Conservation (phyloP, 345 rosid species). For the Cardamine occulta region DNA sequence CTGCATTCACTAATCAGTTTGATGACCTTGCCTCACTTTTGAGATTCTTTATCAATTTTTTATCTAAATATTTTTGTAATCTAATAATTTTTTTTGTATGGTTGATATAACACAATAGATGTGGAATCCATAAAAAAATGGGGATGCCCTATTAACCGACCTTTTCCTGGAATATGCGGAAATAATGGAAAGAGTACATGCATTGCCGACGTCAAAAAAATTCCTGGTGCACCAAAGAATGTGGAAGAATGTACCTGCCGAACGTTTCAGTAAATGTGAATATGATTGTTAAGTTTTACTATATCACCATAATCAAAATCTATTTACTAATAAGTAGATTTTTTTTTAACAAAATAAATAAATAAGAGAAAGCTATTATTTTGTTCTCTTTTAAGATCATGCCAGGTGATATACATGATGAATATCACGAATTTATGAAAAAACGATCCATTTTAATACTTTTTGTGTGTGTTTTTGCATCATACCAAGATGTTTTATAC, state of each 20-base stretch:
- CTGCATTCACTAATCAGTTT: no score
- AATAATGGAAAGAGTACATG: not conserved
- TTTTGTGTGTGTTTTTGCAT: no score
- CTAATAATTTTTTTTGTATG: not conserved
- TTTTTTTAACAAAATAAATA: not conserved
- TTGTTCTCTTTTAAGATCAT: no score
- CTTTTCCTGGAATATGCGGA: not conserved
- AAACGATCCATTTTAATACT: no score
- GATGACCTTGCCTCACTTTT: no score
- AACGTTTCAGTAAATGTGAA: not conserved
- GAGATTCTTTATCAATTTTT: no score
- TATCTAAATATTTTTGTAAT: not conserved
- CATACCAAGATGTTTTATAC: no score
- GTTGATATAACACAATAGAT: not conserved
- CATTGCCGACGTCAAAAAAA: not conserved
- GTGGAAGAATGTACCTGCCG: not conserved
- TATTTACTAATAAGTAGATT: not conserved
- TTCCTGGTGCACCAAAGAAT: not conserved
- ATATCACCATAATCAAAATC: not conserved
- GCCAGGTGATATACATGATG: no score
- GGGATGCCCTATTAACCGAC: not conserved
- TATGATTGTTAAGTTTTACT: not conserved
- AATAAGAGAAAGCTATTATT: no score
- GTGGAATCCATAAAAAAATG: constrained; percentile 4
- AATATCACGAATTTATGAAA: no score